phyloP scores from a whole-genome alignment of 768 basidiomycete genomes.

The Pleurotus cornucopiae region DNA sequence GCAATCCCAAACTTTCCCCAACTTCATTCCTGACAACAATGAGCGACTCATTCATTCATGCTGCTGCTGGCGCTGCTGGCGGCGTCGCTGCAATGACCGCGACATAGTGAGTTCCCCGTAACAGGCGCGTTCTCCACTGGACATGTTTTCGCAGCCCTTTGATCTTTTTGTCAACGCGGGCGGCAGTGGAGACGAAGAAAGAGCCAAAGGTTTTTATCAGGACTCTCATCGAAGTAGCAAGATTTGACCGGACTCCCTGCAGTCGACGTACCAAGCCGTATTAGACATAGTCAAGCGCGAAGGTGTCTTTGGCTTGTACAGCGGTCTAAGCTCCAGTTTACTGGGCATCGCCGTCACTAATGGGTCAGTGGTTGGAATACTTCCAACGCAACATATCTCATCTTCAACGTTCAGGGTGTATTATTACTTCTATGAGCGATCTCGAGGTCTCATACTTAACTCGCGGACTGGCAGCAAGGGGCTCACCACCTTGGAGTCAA shows the following conservation, averaged over 20 bases:
- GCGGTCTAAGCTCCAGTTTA: constrained; percentile 80
- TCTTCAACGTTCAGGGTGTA: constrained; percentile 58
- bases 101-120: constrained; percentile 61
- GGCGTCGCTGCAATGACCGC: constrained; percentile 89
- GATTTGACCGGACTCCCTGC: background rate
- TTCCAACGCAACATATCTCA: background rate
- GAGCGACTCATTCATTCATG: constrained; percentile 82
- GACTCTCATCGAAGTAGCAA: no score
- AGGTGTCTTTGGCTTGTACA: constrained; percentile 81
- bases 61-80: constrained; percentile 84
- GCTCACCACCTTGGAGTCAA: constrained; percentile 82
- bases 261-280: constrained; percentile 66
- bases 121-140: background rate
- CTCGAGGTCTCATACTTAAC: constrained; percentile 52
- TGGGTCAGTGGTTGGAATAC: constrained; percentile 43
- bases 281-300: constrained; percentile 79
- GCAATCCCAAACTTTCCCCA: no score
- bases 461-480: constrained; percentile 59
- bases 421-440: constrained; percentile 87
- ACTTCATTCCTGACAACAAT: constrained; percentile 23
- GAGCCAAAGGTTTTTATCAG: constrained; percentile 56
- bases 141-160: constrained; percentile 59
- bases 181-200: constrained; percentile 84
- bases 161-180: constrained; percentile 87
- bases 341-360: constrained; percentile 93